Conservation (phyloP, 1,284 basidiomycete genomes). For the Omphalotus olearius region DNA sequence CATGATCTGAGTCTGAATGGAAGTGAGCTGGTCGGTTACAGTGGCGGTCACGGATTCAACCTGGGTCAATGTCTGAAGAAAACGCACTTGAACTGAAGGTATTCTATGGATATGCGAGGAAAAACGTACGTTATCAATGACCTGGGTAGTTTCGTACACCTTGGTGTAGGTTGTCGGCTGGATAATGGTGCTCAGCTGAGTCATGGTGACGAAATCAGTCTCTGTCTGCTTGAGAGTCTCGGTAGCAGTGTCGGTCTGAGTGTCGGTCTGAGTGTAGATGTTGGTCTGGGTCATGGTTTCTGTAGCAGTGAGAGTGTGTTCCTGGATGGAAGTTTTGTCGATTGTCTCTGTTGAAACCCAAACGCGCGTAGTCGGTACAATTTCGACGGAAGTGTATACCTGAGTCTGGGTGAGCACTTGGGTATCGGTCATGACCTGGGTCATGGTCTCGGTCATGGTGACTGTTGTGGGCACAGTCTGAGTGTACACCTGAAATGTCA, state of each 20-base stretch:
- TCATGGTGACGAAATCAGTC: conserved; percentile 13
- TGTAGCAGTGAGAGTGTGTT: conserved; percentile 59
- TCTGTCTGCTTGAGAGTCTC: conserved; percentile 34
- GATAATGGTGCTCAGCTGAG: conserved; percentile 36
- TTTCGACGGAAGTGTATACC: conserved; percentile 45
- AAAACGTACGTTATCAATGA: conserved; percentile 48
- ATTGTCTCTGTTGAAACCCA: conserved; percentile 63
- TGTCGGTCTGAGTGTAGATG: conserved; percentile 50
- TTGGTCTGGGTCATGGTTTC: conserved; percentile 46
- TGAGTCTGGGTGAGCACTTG: conserved; percentile 20
- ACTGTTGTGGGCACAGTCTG: conserved; percentile 16
- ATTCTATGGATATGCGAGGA: conserved; percentile 15
- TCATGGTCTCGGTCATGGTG: conserved; percentile 7
- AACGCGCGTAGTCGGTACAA: conserved; percentile 57
- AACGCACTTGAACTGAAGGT: neutral
- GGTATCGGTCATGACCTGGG: conserved; percentile 8
- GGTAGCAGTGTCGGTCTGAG: conserved; percentile 44
- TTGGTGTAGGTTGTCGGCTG: conserved; percentile 54
- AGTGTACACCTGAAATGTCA: conserved; percentile 1
- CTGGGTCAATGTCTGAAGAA: conserved; percentile 22
- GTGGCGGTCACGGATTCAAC: conserved; percentile 44
- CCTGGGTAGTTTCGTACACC: conserved; percentile 49
- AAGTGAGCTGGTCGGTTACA: conserved; percentile 39
- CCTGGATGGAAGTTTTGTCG: conserved; percentile 49
- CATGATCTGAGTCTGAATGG: conserved; percentile 35